Conservation (phyloP, 306 rosid genomes). For the Prunus salicina region DNA sequence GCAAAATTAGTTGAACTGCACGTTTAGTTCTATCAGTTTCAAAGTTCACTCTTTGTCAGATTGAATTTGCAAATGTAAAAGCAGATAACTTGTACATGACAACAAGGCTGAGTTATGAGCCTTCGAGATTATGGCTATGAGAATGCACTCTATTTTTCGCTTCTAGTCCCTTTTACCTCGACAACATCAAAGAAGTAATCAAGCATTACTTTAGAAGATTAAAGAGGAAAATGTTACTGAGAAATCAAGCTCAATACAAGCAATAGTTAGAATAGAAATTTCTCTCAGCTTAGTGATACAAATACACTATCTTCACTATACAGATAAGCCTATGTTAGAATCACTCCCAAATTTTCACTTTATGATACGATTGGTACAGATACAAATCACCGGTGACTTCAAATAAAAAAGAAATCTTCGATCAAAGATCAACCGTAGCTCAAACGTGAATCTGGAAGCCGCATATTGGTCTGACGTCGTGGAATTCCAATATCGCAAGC, state of each 20-base stretch:
- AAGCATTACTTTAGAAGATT: not conserved
- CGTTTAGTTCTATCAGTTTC: conserved; percentile 2
- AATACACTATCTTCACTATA: conserved; percentile 47
- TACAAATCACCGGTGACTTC: conserved; percentile 27
- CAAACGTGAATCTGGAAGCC: conserved; percentile 55
- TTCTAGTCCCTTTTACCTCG: not conserved
- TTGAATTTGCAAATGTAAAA: not conserved
- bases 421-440: conserved; percentile 55
- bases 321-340: conserved; percentile 67
- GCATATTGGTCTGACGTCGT: conserved; percentile 70
- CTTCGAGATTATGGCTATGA: not conserved
- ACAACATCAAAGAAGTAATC: not conserved
- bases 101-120: not conserved
- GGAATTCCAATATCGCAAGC: conserved; percentile 95
- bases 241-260: conserved; percentile 3
- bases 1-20: not conserved
- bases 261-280: not conserved
- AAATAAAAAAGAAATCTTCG: conserved; percentile 18
- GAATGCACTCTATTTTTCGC: not conserved
- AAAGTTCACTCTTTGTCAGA: not conserved
- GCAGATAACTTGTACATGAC: not conserved
- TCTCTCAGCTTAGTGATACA: conserved; percentile 15
- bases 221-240: not conserved
- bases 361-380: conserved; percentile 22
- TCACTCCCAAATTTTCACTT: conserved; percentile 34